A percentile compares a stretch with the other conserved stretches of the same genome.
These are phyloP conservation scores for Yamadazyma sp. DNA, from an alignment of 1,139 yeast genomes.

Conservation along the genomic window DNA sequence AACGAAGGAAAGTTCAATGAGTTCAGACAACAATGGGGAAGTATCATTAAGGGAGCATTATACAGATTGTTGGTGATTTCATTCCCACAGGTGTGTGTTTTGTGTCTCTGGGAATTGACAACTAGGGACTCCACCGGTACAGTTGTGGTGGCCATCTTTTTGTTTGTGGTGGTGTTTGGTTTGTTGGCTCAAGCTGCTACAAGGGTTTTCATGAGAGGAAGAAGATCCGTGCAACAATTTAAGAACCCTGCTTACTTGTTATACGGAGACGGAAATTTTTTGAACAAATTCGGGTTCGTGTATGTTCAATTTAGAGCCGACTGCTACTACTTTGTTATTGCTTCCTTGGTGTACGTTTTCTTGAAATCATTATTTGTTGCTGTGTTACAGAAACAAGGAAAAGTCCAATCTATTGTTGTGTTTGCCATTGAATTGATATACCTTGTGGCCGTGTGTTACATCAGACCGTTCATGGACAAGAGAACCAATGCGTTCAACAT, in stretches of 20 bases:
- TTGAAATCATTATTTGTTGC: constrained; percentile 84
- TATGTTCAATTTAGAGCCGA: constrained; percentile 91
- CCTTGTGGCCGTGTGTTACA: constrained; percentile 61
- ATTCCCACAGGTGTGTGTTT: constrained; percentile 79
- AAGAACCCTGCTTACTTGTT: constrained; percentile 91
- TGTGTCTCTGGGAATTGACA: constrained; percentile 89
- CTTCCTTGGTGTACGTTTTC: constrained; percentile 63
- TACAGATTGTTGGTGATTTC: constrained; percentile 80
- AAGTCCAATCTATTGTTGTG: constrained; percentile 74
- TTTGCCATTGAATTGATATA: constrained; percentile 74
- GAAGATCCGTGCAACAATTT: constrained; percentile 66
- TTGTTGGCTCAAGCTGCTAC: constrained; percentile 72
- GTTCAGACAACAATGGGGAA: constrained; percentile 78
- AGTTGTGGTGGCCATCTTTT: constrained; percentile 72
- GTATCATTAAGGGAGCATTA: constrained; percentile 81
- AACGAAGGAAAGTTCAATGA: constrained; percentile 67
- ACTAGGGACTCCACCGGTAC: constrained; percentile 82
- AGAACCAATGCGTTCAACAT: constrained; percentile 91
- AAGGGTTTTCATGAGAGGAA: constrained; percentile 70
- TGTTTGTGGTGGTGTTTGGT: constrained; percentile 55
- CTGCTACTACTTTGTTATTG: constrained; percentile 75
- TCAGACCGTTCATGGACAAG: constrained; percentile 91
- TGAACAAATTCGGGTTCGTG: constrained; percentile 89
- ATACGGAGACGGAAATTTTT: constrained; percentile 77
- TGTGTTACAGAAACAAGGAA: constrained; percentile 76